phyloP scores from a whole-genome alignment of 768 basidiomycete genomes.

The Panaeolus cyanescens region DNA sequence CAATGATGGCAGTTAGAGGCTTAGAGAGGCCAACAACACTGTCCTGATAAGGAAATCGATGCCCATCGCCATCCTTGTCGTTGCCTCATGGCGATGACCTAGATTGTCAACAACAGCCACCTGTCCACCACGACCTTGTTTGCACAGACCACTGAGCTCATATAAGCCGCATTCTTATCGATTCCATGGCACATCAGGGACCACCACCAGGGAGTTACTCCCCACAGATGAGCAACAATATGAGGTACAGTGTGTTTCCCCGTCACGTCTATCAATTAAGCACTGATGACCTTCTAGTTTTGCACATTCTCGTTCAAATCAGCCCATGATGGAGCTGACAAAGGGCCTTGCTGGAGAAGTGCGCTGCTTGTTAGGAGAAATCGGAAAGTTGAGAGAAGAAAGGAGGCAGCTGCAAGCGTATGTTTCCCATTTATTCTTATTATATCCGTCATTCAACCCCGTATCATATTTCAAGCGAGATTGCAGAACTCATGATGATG shows the following conservation, averaged over 20 bases:
- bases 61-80: neutral
- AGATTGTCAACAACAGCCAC: neutral
- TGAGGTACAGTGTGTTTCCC: conserved; percentile 11
- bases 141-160: conserved; percentile 6
- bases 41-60: conserved; percentile 3
- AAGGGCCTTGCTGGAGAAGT: conserved; percentile 82
- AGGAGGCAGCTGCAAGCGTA: conserved; percentile 75
- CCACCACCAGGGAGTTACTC: conserved; percentile 24
- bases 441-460: neutral
- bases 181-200: conserved; percentile 25
- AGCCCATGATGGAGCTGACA: conserved; percentile 72
- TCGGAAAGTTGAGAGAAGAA: conserved; percentile 80
- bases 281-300: neutral
- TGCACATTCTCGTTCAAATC: conserved; percentile 13
- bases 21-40: conserved; percentile 1
- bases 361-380: conserved; percentile 74
- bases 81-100: conserved; percentile 3
- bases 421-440: conserved; percentile 33
- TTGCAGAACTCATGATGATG: conserved; percentile 80
- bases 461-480: conserved; percentile 55
- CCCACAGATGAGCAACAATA: conserved; percentile 19
- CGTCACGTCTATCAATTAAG: neutral
- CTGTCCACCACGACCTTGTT: conserved; percentile 9
- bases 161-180: conserved; percentile 5
- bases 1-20: no score